Base-by-base conservation (phyloP, 441 rosid genomes). In the Populus hybrid region DNA sequence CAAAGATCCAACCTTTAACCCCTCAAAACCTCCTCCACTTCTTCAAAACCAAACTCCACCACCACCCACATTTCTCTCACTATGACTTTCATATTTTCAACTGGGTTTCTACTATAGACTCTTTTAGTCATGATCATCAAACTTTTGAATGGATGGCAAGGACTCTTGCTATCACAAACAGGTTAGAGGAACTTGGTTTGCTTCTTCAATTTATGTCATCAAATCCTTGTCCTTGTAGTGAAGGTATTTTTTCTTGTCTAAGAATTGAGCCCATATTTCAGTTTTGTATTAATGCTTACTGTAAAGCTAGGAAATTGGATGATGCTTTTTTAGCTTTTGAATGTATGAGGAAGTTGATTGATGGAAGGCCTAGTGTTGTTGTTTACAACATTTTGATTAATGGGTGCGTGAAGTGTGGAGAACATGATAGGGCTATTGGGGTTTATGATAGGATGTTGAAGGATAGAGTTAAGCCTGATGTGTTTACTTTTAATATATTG, bases 201-300 rank as follows among this genome's bases (percentile, higher is more conserved):
- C 89, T 94, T 68, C 94, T 94, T 67, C 79, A 77, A 36, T 93
- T 89, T 80, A 76, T 93, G 36, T 83, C 89, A 0, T 72, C 97
- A 0, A 90, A 84, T 61, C 94, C 92, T 7, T 94, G 97, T 71
- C 98, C 97, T 0, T 94, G 98, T 50, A 84, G 95, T 16, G 88
- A 90, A 68, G 97, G 97, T 75, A 94, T 93, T 84, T 94, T 94
- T 86, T 90, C 93, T 74, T 94, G 99, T 77, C 92, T 93, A 8
- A 75, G 87, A 63, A 84, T 87, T 35, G 97, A 93, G 68, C 83
- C 92, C 35, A 86, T 92, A 71, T 93, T 90, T 74, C 84, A 80
- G 6, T 84, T 88, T 77, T 85, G 86, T 40, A 71, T 92, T n/a
- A 90, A 86, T 72, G 87, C 94, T 3, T 84, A 80, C 61, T 87